Evolutionary conservation across 208 protist species (phyloP).

Genomic region (Leishmania braziliensis): DNA sequence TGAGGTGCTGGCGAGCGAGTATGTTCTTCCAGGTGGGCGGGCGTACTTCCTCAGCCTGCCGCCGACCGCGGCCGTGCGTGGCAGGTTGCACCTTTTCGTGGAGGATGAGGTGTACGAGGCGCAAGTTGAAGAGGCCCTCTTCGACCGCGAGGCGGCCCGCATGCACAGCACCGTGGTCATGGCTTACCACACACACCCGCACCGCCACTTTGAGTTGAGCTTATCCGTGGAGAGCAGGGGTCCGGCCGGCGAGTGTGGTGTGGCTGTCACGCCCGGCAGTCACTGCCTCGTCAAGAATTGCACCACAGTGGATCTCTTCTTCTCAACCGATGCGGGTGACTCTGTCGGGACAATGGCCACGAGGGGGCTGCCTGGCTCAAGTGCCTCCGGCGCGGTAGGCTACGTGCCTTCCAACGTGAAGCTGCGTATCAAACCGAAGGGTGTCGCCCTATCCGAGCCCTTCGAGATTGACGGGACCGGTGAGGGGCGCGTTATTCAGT

Average conservation of each 20-base stretch:
- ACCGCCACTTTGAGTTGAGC: constrained; percentile 25
- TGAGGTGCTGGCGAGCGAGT: constrained; percentile 20
- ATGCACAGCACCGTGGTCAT: constrained; percentile 19
- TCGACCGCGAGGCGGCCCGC: constrained; percentile 25
- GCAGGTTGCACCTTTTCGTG: constrained; percentile 15
- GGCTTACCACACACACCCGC: constrained; percentile 19
- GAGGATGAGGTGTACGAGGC: constrained; percentile 23
- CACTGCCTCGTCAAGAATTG: constrained; percentile 36
- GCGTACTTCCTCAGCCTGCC: constrained; percentile 29
- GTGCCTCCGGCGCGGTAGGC: constrained; percentile 9
- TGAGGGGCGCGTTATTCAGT: constrained; percentile 32
- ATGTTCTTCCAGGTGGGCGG: constrained; percentile 11
- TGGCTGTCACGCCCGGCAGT: constrained; percentile 24
- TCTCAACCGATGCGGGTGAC: constrained; percentile 26
- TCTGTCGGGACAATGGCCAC: constrained; percentile 31
- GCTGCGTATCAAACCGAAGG: constrained; percentile 30
- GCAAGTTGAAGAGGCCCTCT: constrained; percentile 17
- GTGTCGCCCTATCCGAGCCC: constrained; percentile 24
- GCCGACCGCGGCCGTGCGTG: constrained; percentile 11
- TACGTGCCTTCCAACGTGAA: constrained; percentile 31
- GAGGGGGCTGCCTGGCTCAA: constrained; percentile 11
- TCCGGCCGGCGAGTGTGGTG: constrained; percentile 20
- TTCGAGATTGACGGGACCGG: constrained; percentile 35
- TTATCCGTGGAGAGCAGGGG: constrained; percentile 22
- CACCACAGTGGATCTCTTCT: constrained; percentile 30